These are phyloP conservation scores for Paraphoma sp. DNA, from an alignment of 2,329 filamentous ascomycete species.

Conservation along the genomic window DNA sequence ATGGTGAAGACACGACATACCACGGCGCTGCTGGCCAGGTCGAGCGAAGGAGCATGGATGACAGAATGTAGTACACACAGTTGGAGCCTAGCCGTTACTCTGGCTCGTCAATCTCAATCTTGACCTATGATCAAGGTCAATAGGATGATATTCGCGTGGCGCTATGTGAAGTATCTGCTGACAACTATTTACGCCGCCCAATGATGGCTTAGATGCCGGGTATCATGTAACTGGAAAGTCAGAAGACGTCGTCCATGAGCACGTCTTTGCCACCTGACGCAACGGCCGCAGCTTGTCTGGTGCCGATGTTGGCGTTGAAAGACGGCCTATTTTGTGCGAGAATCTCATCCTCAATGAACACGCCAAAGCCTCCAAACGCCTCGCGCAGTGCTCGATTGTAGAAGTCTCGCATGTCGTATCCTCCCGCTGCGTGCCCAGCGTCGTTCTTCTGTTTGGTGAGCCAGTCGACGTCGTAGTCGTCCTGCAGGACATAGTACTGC, in stretches of 20 bases:
- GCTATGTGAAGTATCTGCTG: not conserved
- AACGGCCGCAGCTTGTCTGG: slow-evolving; percentile 59
- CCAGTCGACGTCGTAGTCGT: slow-evolving; percentile 77
- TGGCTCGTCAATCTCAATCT: too few species aligned
- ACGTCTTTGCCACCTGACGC: slow-evolving; percentile 60
- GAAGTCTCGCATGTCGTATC: slow-evolving; percentile 84
- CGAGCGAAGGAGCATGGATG: slow-evolving; percentile 19
- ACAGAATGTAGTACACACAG: slow-evolving; percentile 7
- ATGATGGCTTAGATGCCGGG: slow-evolving; percentile 36
- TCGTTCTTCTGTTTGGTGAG: slow-evolving; percentile 72
- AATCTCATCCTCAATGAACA: slow-evolving; percentile 81
- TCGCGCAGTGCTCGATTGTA: slow-evolving; percentile 82
- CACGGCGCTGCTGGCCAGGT: slow-evolving; percentile 39
- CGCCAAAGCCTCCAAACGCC: slow-evolving; percentile 86
- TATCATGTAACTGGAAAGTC: slow-evolving; percentile 38
- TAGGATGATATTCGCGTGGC: not conserved
- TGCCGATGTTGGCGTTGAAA: slow-evolving; percentile 40
- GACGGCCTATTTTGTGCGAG: slow-evolving; percentile 49
- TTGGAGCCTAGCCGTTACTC: too few species aligned
- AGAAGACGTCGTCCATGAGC: slow-evolving; percentile 54
- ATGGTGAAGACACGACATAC: slow-evolving; percentile 51
- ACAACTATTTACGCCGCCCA: slow-evolving; percentile 28
- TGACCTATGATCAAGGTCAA: too few species aligned
- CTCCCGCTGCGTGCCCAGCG: slow-evolving; percentile 73
- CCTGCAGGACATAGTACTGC: slow-evolving; percentile 73